Evolutionary conservation across 208 protist species (phyloP).

Genomic region (Wallacemonas sp.): DNA sequence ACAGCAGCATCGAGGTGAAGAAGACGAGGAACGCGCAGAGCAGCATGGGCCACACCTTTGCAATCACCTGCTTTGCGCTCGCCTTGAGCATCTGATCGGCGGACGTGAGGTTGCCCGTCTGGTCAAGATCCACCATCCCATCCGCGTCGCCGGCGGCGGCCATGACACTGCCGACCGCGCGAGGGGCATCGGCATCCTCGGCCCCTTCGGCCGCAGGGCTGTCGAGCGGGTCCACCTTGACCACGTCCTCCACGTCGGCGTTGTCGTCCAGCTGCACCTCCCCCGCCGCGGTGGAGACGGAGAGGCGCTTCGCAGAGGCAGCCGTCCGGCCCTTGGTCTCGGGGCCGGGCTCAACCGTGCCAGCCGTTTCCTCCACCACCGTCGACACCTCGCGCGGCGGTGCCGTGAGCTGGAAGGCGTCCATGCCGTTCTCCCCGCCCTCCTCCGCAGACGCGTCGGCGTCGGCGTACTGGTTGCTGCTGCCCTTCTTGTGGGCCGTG

Average conservation of each 20-base stretch:
- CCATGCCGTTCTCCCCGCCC: neutral
- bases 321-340: neutral
- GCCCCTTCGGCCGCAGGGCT: neutral
- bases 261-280: slow-evolving; percentile 11
- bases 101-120: slow-evolving; percentile 54
- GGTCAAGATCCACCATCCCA: slow-evolving; percentile 46
- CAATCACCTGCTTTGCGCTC: slow-evolving; percentile 38
- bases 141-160: slow-evolving; percentile 47
- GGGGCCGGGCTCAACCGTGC: neutral
- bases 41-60: slow-evolving; percentile 70
- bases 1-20: slow-evolving; percentile 61
- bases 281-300: neutral
- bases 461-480: neutral
- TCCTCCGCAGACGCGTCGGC: neutral
- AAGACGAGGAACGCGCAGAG: slow-evolving; percentile 59
- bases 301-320: neutral
- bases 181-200: slow-evolving; percentile 29
- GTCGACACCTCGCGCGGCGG: neutral
- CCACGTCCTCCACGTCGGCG: neutral
- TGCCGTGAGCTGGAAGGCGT: no score
- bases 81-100: slow-evolving; percentile 64
- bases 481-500: slow-evolving; percentile 1
- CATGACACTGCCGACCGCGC: slow-evolving; percentile 36
- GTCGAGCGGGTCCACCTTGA: neutral
- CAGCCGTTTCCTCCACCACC: neutral